Conservation (phyloP, 2,329 filamentous ascomycete genomes). For the Diaporthe vaccinii region DNA sequence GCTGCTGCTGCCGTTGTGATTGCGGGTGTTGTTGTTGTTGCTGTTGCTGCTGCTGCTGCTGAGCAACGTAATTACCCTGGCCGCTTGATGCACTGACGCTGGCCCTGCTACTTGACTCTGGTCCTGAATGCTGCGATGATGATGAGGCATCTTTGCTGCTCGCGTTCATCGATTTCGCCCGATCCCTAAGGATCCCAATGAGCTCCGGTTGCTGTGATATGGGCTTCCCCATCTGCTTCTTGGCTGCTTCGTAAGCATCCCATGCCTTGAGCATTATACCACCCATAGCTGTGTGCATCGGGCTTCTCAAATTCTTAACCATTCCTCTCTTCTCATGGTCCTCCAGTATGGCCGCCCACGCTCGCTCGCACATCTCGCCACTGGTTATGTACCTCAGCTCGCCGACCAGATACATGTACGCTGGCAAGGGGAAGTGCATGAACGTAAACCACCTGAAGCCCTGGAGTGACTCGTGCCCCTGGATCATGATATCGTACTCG, state of each 20-base stretch:
- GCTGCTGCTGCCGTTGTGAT: background rate
- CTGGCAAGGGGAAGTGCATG: conserved; percentile 72
- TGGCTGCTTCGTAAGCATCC: conserved; percentile 67
- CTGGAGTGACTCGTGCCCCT: conserved; percentile 63
- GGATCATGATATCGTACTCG: conserved; percentile 70
- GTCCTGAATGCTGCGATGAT: conserved; percentile 39
- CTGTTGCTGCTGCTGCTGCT: background rate
- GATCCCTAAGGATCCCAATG: conserved; percentile 62
- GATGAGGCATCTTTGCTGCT: conserved; percentile 26
- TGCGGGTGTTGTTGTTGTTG: conserved; percentile 26
- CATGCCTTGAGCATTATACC: conserved; percentile 73
- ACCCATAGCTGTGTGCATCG: conserved; percentile 70
- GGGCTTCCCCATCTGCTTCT: conserved; percentile 58
- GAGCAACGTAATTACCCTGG: conserved; percentile 29
- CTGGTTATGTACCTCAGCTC: conserved; percentile 66
- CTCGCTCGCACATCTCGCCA: conserved; percentile 69
- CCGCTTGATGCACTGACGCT: conserved; percentile 25
- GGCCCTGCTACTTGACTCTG: conserved; percentile 41
- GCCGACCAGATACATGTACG: conserved; percentile 71
- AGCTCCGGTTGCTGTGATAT: conserved; percentile 59
- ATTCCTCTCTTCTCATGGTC: conserved; percentile 68
- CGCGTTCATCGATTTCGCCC: conserved; percentile 48
- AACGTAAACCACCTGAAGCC: conserved; percentile 71
- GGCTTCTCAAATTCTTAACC: conserved; percentile 63
- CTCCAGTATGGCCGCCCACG: conserved; percentile 68